Evolutionary conservation across 306 rosid species (phyloP), one percentile per base, ranked within the genome.

Genomic region (Rosa rugosa): DNA sequence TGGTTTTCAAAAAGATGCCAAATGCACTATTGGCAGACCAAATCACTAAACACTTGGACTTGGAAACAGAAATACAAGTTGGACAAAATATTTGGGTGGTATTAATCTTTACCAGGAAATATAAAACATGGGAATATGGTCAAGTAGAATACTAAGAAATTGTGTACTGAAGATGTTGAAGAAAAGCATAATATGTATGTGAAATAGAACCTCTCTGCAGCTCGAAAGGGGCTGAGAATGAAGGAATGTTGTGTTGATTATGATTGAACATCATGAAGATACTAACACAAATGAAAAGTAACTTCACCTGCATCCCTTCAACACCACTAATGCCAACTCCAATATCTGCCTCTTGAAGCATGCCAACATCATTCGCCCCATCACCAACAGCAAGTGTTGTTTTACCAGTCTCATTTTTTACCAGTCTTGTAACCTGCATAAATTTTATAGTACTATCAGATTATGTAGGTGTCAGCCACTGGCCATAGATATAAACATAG

Each of bases 261-360:
- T 45, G 20, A 14, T 17, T 8, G 6, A 12, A 62, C 25, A 22
- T 22, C 8, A 40, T 9, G 53, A 54, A 22, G 11, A 45, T 65
- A 34, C 16, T 17, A 65, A 17, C 70, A 65, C 12, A 14, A 79
- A 86, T 57, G 23, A 83, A 71, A 82, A 64, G 71, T 62, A 57
- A 70, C 0, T 34, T 57, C 64, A 94, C 98, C 98, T 91, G 98
- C 97, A 90, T 94, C 79, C 98, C 98, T 86, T 94, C 98, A 45
- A 88, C 90, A 36, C 98, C 98, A 63, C 92, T 94, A 54, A 94
- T 90, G 70, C 98, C 98, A 80, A 93, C 95, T 73, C 98, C 98
- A 85, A 93, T 91, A 87, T 93, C 94, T 59, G 97, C 97, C 77
- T 93, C 96, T 71, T 91, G 98, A 87, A 93, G 93, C 98, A 93